phyloP scores from a whole-genome alignment of 352 stramenopile species.

The Phytophthora sp. region DNA sequence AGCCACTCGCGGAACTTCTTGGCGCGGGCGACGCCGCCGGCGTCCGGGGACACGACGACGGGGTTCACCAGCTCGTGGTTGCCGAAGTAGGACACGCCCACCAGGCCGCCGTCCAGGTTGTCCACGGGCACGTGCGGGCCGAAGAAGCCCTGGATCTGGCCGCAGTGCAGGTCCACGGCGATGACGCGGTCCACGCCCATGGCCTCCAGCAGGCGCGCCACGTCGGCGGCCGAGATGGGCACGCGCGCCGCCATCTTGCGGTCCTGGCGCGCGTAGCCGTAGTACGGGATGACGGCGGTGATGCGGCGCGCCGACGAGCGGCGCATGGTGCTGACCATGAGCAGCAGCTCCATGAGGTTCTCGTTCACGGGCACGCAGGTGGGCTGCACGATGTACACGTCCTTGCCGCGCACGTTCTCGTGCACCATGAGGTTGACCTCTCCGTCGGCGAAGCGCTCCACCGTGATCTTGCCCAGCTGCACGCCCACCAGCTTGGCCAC shows the following conservation, averaged over 20 bases:
- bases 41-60: slow-evolving; percentile 99
- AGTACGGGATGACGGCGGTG: slow-evolving; percentile 99
- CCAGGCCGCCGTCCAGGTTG: slow-evolving; percentile 96
- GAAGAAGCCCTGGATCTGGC: slow-evolving; percentile 98
- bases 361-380: slow-evolving; percentile 99
- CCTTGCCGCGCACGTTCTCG: slow-evolving; percentile 99
- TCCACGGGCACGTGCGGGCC: slow-evolving; percentile 98
- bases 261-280: slow-evolving; percentile 92
- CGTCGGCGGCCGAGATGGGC: slow-evolving; percentile 95
- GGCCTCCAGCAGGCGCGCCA: slow-evolving; percentile 85
- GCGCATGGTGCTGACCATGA: slow-evolving; percentile 98
- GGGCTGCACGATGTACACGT: slow-evolving; percentile 99
- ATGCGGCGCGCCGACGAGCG: slow-evolving; percentile 98
- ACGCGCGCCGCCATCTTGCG: slow-evolving; percentile 95
- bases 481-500: slow-evolving; percentile 98
- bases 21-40: slow-evolving; percentile 98
- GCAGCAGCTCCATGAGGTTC: slow-evolving; percentile 99
- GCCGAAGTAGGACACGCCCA: slow-evolving; percentile 95
- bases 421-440: slow-evolving; percentile 99
- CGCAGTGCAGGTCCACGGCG: slow-evolving; percentile 87
- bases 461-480: slow-evolving; percentile 97
- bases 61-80: slow-evolving; percentile 99
- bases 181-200: slow-evolving; percentile 91
- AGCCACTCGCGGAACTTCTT: slow-evolving; percentile 99
- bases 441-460: slow-evolving; percentile 98